Evolutionary conservation across 306 rosid species (phyloP).

Genomic region (Parietaria judaica): DNA sequence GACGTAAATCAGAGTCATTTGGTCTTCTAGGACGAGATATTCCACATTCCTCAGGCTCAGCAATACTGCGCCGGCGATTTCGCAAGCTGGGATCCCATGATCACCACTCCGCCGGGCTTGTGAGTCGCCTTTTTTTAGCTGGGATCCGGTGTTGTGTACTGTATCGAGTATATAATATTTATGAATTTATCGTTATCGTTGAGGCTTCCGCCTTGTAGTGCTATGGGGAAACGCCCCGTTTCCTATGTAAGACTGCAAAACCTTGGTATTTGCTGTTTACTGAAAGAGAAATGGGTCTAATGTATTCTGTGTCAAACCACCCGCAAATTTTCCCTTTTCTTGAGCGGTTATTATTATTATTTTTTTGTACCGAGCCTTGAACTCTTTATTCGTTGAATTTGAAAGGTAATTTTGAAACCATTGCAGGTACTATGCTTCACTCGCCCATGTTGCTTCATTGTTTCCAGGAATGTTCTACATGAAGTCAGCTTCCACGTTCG

Average conservation of each 20-base stretch:
- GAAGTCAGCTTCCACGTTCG: conserved; percentile 41
- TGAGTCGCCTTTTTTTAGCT: conserved; percentile 38
- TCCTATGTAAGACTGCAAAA: too few species aligned
- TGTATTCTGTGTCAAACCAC: too few species aligned
- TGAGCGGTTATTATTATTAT: too few species aligned
- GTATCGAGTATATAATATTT: too few species aligned
- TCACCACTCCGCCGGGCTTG: conserved; percentile 96
- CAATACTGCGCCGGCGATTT: conserved; percentile 74
- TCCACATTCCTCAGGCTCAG: conserved; percentile 78
- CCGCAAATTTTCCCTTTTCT: too few species aligned
- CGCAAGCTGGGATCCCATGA: conserved; percentile 96
- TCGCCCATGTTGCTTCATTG: conserved; percentile 83
- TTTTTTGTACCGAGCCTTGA: too few species aligned
- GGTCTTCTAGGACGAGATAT: conserved; percentile 79
- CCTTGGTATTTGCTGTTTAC: too few species aligned
- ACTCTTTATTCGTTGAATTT: background rate
- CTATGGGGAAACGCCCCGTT: too few species aligned
- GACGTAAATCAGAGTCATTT: background rate
- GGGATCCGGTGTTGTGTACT: too few species aligned
- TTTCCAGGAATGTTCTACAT: conserved; percentile 51
- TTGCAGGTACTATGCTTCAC: conserved; percentile 95
- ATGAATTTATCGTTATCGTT: too few species aligned
- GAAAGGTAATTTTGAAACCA: conserved; percentile 11
- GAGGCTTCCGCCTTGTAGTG: too few species aligned
- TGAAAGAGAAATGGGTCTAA: too few species aligned